Evolutionary conservation across 805 yeast species (phyloP).

Genomic region (Saccharomycopsis schoenii): DNA sequence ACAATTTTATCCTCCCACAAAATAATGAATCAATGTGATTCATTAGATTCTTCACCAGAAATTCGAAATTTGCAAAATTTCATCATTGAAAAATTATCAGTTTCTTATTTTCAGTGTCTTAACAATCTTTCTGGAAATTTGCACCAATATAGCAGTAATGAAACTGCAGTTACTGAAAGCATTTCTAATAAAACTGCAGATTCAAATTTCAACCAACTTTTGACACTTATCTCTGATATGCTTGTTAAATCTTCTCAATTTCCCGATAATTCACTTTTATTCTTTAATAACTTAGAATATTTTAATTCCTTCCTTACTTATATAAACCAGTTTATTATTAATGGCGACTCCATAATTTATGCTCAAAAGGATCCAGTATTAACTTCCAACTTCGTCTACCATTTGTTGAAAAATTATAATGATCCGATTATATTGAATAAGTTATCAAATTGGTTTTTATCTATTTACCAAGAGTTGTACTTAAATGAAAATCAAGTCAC

Average conservation of each 20-base stretch:
- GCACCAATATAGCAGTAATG: background rate
- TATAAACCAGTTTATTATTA: slow-evolving; percentile 12
- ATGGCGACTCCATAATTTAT: slow-evolving; percentile 5
- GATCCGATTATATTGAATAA: background rate
- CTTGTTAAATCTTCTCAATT: background rate
- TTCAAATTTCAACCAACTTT: background rate
- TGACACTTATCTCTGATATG: background rate
- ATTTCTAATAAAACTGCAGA: background rate
- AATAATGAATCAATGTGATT: background rate
- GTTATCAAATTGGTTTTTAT: background rate
- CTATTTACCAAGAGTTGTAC: background rate
- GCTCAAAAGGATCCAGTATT: background rate
- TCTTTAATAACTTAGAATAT: background rate
- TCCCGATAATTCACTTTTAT: background rate
- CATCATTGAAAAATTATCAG: background rate
- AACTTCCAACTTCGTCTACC: slow-evolving; percentile 19
- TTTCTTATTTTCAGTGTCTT: slow-evolving; percentile 13
- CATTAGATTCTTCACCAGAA: background rate
- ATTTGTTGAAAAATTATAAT: slow-evolving; percentile 15
- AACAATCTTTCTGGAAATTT: slow-evolving; percentile 11
- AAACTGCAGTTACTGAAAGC: background rate
- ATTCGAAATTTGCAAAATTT: background rate
- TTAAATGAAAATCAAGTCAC: background rate
- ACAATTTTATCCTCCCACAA: background rate
- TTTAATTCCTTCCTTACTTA: slow-evolving; percentile 11